A percentile compares a stretch with the other conserved stretches of the same genome.
Evolutionary conservation across 345 rosid species (phyloP).

Genomic region (Aquilaria yunnanensis): DNA sequence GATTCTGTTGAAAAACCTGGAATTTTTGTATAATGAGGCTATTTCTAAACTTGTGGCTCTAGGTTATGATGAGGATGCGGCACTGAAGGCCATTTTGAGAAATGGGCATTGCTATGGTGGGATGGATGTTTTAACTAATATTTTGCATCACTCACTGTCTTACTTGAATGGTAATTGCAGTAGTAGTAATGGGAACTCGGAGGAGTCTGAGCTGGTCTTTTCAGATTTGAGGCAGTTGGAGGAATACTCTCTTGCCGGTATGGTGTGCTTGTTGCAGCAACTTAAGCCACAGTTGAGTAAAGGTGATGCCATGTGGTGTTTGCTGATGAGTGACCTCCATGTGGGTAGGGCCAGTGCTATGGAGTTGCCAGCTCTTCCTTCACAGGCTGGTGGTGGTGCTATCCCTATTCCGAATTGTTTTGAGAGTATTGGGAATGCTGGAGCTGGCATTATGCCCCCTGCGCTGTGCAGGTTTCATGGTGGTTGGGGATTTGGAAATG

Average conservation of each 20-base stretch:
- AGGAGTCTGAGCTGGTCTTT: constrained; percentile 53
- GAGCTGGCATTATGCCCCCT: constrained; percentile 44
- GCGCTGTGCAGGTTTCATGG: constrained; percentile 75
- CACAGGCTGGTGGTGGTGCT: constrained; percentile 21
- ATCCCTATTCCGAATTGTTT: constrained; percentile 19
- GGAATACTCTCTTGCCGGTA: constrained; percentile 73
- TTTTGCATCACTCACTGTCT: constrained; percentile 64
- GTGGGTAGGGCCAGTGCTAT: constrained; percentile 70
- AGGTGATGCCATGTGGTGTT: constrained; percentile 99
- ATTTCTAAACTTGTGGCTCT: constrained; percentile 55
- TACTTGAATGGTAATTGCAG: constrained; percentile 47
- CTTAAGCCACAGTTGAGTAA: constrained; percentile 71
- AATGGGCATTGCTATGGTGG: constrained; percentile 88
- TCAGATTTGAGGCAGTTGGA: constrained; percentile 68
- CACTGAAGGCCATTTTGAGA: constrained; percentile 65
- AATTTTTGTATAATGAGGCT: constrained; percentile 58
- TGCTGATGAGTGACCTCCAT: constrained; percentile 86
- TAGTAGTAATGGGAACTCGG: constrained; percentile 33
- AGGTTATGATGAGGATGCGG: constrained; percentile 73
- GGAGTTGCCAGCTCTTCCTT: constrained; percentile 41
- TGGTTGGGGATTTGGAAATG: constrained; percentile 80
- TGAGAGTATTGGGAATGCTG: constrained; percentile 31
- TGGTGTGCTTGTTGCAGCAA: constrained; percentile 87
- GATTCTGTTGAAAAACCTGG: constrained; percentile 53
- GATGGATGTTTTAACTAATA: constrained; percentile 77